Percentiles rank a stretch among this genome's conserved stretches.
These are phyloP conservation scores for Entomortierella chlamydospora DNA, from an alignment of 192 early-diverging fungal species.

Conservation along the genomic window DNA sequence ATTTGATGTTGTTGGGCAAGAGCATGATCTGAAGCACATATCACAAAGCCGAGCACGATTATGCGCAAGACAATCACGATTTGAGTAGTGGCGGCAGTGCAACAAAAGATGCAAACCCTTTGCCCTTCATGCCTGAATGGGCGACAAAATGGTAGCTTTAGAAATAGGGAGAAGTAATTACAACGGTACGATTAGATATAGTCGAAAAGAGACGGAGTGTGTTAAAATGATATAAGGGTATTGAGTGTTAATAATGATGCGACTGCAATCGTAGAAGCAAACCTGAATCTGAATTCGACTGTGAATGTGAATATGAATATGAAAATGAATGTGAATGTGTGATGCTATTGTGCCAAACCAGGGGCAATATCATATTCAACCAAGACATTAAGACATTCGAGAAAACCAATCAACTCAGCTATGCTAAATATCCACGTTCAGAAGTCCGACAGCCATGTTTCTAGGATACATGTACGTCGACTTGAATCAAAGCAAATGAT, in stretches of 20 bases:
- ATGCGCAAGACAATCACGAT: not conserved
- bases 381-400: too few relatives aligned
- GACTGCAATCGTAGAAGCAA: too few relatives aligned
- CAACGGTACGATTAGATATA: not conserved
- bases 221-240: not conserved
- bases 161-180: not conserved
- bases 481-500: not conserved
- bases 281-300: too few relatives aligned
- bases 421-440: too few relatives aligned
- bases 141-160: not conserved
- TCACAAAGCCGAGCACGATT: not conserved
- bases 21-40: not conserved
- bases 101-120: slow-evolving; percentile 5
- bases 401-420: too few relatives aligned
- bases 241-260: too few relatives aligned
- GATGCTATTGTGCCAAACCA: not conserved
- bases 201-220: too few relatives aligned
- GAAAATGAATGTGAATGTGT: not conserved
- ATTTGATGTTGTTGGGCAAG: not conserved
- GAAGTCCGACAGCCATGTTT: too few relatives aligned
- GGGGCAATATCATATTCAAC: too few relatives aligned
- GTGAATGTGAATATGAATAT: not conserved
- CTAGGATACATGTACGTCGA: too few relatives aligned
- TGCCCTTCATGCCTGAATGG: slow-evolving; percentile 7
- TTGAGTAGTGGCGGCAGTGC: slow-evolving; percentile 1